phyloP scores from a whole-genome alignment of 345 rosid genomes.

The Orychophragmus violaceus region DNA sequence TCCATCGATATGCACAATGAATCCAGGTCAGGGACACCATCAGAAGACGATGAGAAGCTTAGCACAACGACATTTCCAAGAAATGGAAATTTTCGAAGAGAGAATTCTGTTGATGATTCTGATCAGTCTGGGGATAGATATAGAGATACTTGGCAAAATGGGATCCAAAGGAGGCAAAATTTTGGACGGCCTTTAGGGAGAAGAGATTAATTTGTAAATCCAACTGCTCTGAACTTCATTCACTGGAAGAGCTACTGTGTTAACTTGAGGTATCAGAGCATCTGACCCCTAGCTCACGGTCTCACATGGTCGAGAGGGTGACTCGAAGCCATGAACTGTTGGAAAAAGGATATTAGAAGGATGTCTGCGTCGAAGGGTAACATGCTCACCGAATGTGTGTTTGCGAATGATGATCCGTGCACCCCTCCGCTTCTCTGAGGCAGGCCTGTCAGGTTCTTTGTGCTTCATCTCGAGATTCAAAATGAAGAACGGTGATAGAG shows the following conservation, averaged over 20 bases:
- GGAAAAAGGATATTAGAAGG: neutral
- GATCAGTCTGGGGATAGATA: conserved; percentile 56
- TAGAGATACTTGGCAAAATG: conserved; percentile 79
- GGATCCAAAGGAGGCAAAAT: conserved; percentile 52
- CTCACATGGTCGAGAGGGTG: too few relatives aligned
- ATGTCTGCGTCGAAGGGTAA: neutral
- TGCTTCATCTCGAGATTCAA: neutral
- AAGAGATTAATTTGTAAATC: conserved; percentile 33
- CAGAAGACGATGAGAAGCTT: conserved; percentile 72
- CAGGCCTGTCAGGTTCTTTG: neutral
- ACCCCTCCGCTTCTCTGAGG: neutral
- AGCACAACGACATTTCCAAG: conserved; percentile 40
- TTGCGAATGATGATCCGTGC: neutral
- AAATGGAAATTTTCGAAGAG: conserved; percentile 58
- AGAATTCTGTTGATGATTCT: conserved; percentile 54
- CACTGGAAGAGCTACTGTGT: neutral
- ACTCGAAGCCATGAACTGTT: neutral
- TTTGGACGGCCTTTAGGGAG: conserved; percentile 43
- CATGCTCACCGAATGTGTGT: neutral
- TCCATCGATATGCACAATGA: conserved; percentile 54
- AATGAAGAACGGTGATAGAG: too few relatives aligned
- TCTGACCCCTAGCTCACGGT: too few relatives aligned
- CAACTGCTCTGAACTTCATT: neutral
- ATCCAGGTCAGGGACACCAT: conserved; percentile 61
- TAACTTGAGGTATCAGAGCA: neutral